Conservation (phyloP, 208 protist genomes). For the Leptomonas seymouri region DNA sequence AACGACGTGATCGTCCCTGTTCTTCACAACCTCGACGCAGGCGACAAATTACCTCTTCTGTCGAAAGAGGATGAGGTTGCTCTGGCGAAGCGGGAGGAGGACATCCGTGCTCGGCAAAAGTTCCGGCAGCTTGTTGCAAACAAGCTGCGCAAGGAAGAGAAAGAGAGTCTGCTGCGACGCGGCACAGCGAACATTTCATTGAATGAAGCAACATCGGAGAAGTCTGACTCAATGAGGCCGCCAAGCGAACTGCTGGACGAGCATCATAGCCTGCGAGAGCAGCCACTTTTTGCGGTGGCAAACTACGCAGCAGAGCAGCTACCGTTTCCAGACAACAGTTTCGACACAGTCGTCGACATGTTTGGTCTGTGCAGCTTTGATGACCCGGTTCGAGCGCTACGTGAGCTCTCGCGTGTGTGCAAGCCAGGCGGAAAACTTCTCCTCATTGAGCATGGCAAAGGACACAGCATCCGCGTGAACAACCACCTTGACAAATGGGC, state of each 20-base stretch:
- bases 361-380: constrained; percentile 93
- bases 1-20: constrained; percentile 50
- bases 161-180: constrained; percentile 21
- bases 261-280: constrained; percentile 15
- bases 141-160: constrained; percentile 30
- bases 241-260: constrained; percentile 22
- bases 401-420: constrained; percentile 90
- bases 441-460: constrained; percentile 88
- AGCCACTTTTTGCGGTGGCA: constrained; percentile 70
- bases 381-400: constrained; percentile 85
- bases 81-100: constrained; percentile 39
- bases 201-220: background rate
- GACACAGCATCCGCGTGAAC: constrained; percentile 69
- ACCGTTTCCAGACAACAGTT: constrained; percentile 86
- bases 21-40: constrained; percentile 39
- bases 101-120: constrained; percentile 19
- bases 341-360: constrained; percentile 91
- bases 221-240: background rate
- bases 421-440: constrained; percentile 88
- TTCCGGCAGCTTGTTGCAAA: constrained; percentile 27
- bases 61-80: constrained; percentile 39
- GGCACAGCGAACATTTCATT: background rate
- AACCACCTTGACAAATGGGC: constrained; percentile 87
- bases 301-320: constrained; percentile 86
- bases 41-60: constrained; percentile 54